Evolutionary conservation across 257 asterid genomes (phyloP), one percentile per base, ranked within the genome.

Genomic region (Mitragyna speciosa): DNA sequence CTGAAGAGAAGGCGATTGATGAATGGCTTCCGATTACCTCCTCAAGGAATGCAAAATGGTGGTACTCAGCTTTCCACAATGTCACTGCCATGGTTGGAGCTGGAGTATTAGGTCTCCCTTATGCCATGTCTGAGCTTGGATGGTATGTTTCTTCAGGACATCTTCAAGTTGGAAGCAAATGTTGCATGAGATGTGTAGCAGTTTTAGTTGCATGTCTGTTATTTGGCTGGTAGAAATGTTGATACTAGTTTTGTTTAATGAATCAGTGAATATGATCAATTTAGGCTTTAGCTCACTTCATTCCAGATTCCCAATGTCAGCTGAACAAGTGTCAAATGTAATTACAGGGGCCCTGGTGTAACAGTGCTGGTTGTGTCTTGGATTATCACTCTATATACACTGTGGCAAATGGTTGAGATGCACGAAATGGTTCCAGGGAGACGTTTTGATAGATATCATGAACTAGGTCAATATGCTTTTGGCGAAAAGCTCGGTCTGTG

Each of bases 391-490:
- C 72, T 94, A 0, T 94, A 94, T 88, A 94, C 98, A 0, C 17
- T 93, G 39, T 95, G 98, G 98, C 99, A 95, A 83, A 95, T 95
- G 99, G 99, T 95, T 33, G 96, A 95, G 67, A 95, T 95, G 99
- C 99, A 95, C 16, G 99, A 95, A 73, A 93, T 92, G 97, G 96
- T 93, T 12, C 98, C 96, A 0, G 99, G 99, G 2, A 95, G 89
- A 83, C 94, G 99, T 66, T 91, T 95, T 70, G 98, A 95, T 78
- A 83, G 98, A 82, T 94, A 94, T 78, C 98, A 94, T 7, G 98
- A 92, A 81, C 89, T 94, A 5, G 98, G 98, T 0, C 97, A 94
- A 83, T 90, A 94, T 54, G 98, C 97, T 26, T 94, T 94, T 51
- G 98, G 98, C 0, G 96, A 94, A 24, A 94, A 92, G 51, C 98